A percentile compares a stretch with the other conserved stretches of the same genome.
phyloP scores from a whole-genome alignment of 2,329 filamentous ascomycete genomes.

The Tympanopsis confertula region DNA sequence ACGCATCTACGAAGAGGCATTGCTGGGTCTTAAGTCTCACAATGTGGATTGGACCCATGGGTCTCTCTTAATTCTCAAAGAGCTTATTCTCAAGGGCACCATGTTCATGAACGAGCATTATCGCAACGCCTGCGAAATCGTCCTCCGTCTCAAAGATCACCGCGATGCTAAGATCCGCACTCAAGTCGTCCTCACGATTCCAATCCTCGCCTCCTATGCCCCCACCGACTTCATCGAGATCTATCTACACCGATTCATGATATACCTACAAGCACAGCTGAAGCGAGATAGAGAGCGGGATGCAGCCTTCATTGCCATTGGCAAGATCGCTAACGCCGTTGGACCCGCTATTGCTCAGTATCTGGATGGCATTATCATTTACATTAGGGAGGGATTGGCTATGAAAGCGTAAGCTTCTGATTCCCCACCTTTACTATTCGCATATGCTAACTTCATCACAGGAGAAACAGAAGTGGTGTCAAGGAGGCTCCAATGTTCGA shows the following conservation, averaged over 20 bases:
- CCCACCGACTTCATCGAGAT: conserved; percentile 53
- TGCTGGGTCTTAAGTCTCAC: conserved; percentile 44
- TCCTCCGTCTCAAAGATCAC: conserved; percentile 56
- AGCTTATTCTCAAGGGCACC: conserved; percentile 53
- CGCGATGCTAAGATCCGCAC: conserved; percentile 51
- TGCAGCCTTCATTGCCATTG: conserved; percentile 56
- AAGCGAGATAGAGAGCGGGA: conserved; percentile 51
- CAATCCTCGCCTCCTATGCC: conserved; percentile 54
- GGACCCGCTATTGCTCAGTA: conserved; percentile 58
- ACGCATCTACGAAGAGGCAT: conserved; percentile 52
- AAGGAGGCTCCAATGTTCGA: conserved; percentile 22
- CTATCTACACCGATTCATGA: conserved; percentile 59
- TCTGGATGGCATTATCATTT: conserved; percentile 55
- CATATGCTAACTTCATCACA: conserved; percentile 2
- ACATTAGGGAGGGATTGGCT: conserved; percentile 45
- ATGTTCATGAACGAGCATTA: conserved; percentile 67
- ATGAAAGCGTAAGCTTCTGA: conserved; percentile 9
- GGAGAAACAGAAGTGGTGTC: conserved; percentile 5
- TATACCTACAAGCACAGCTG: conserved; percentile 56
- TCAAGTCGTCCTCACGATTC: conserved; percentile 55
- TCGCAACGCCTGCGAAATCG: conserved; percentile 52
- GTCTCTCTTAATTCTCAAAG: conserved; percentile 54
- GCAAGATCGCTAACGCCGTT: conserved; percentile 57
- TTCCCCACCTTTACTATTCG: not conserved
- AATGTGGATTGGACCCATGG: conserved; percentile 57